Conservation (phyloP, 148 eudicot genomes). For the Diospyros lotus region DNA sequence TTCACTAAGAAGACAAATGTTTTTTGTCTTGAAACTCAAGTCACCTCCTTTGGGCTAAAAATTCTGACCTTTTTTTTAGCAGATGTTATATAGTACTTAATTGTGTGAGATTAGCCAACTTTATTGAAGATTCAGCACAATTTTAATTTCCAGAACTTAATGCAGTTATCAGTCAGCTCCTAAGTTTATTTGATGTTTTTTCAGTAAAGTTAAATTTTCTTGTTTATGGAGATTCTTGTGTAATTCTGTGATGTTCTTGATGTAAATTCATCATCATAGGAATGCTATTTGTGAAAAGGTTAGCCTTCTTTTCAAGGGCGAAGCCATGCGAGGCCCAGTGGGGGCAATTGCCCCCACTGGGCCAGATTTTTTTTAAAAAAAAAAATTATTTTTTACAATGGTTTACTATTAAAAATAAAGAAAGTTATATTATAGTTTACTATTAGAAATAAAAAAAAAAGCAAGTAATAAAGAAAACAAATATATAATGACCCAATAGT, state of each 20-base stretch:
- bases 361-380: too few species aligned
- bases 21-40: background rate
- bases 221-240: background rate
- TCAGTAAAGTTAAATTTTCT: background rate
- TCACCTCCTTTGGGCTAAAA: background rate
- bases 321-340: too few species aligned
- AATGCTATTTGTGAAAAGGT: too few species aligned
- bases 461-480: too few species aligned
- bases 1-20: background rate
- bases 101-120: background rate
- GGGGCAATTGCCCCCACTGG: too few species aligned
- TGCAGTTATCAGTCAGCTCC: background rate
- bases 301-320: background rate
- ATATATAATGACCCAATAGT: too few species aligned
- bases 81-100: background rate
- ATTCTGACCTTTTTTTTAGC: background rate
- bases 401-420: too few species aligned
- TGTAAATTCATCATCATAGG: too few species aligned
- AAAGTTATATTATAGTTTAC: too few species aligned
- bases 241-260: background rate
- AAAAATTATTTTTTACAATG: too few species aligned
- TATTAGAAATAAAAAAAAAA: too few species aligned
- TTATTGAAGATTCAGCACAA: background rate
- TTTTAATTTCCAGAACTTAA: background rate
- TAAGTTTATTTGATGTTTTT: background rate